Evolutionary conservation across 352 stramenopile genomes (phyloP).

Genomic region (Globisporangium orthogonon): DNA sequence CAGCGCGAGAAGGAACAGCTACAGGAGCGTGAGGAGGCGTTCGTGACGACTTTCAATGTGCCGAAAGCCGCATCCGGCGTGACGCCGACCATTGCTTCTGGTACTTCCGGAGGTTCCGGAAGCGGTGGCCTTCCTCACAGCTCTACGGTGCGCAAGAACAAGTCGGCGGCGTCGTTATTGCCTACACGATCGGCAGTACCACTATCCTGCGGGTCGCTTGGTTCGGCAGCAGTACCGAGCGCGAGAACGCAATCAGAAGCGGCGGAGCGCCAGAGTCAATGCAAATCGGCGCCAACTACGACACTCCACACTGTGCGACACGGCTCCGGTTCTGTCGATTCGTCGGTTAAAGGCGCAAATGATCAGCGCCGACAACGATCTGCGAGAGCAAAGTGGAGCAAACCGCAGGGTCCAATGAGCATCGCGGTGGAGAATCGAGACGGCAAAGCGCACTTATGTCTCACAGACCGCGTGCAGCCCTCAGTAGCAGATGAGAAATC

Average conservation of each 20-base stretch:
- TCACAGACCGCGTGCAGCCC: constrained; percentile 13
- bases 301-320: constrained; percentile 16
- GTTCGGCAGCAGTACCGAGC: neutral
- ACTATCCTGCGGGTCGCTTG: neutral
- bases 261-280: constrained; percentile 17
- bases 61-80: constrained; percentile 7
- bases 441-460: constrained; percentile 22
- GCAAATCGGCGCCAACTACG: constrained; percentile 36
- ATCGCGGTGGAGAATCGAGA: constrained; percentile 33
- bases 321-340: constrained; percentile 7
- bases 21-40: constrained; percentile 63
- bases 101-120: neutral
- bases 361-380: constrained; percentile 6
- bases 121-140: neutral
- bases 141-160: constrained; percentile 27
- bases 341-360: constrained; percentile 2
- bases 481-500: constrained; percentile 2
- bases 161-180: constrained; percentile 36
- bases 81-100: neutral
- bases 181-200: constrained; percentile 19
- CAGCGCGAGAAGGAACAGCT: constrained; percentile 42
- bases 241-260: constrained; percentile 2
- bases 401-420: constrained; percentile 34
- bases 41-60: constrained; percentile 78
- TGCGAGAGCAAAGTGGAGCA: constrained; percentile 51